Percentiles rank a stretch among this genome's conserved stretches.
These are phyloP conservation scores for Cordia subcordata DNA, from an alignment of 257 asterid species.

Conservation along the genomic window DNA sequence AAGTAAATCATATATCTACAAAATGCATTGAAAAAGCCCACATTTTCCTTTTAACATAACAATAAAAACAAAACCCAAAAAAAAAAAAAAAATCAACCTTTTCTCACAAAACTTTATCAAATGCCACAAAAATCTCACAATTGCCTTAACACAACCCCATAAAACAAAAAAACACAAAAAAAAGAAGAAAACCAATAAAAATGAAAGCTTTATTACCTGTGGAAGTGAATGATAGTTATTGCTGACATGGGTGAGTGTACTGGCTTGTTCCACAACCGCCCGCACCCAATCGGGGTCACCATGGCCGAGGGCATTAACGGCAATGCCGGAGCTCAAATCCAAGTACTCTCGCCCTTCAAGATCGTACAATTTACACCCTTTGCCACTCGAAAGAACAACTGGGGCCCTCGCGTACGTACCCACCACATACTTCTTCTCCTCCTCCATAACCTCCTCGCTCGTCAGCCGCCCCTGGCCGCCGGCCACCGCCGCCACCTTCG, in stretches of 20 bases:
- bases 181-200: no score
- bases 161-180: background rate
- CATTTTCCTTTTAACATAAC: background rate
- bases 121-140: background rate
- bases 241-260: conserved; percentile 73
- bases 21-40: background rate
- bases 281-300: conserved; percentile 80
- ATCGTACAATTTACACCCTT: conserved; percentile 78
- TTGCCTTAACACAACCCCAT: no score
- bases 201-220: conserved; percentile 40
- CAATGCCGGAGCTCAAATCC: conserved; percentile 82
- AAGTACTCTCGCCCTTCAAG: conserved; percentile 83
- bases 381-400: conserved; percentile 65
- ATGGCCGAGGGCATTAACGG: conserved; percentile 93
- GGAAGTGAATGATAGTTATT: conserved; percentile 63
- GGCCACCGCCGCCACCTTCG: conserved; percentile 6
- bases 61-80: background rate
- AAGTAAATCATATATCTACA: no score
- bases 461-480: conserved; percentile 12
- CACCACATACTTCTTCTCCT: conserved; percentile 62
- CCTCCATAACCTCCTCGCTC: conserved; percentile 57
- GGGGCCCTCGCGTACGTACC: conserved; percentile 84
- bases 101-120: background rate
- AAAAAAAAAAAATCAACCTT: conserved; percentile 5
- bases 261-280: conserved; percentile 65